phyloP scores from a whole-genome alignment of 2,329 filamentous ascomycete genomes.

The Calonectria hongkongensis region DNA sequence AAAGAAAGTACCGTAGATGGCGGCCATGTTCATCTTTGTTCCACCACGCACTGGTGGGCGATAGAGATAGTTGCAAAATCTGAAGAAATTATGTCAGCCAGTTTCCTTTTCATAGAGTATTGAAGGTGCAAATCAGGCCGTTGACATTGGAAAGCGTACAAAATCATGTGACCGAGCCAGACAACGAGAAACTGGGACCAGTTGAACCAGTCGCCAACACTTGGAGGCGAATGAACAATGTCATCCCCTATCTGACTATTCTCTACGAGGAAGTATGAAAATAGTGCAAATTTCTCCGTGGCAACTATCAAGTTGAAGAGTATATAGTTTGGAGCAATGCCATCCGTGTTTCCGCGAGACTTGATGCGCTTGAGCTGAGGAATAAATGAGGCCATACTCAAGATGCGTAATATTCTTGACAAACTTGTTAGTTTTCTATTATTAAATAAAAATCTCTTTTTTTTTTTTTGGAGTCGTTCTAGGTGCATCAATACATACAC shows the following conservation, averaged over 20 bases:
- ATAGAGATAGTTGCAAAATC: background rate
- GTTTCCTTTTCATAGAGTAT: background rate
- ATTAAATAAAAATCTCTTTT: background rate
- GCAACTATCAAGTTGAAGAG: conserved; percentile 2
- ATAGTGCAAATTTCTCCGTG: background rate
- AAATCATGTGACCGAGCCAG: background rate
- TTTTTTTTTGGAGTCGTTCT: background rate
- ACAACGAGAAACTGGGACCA: background rate
- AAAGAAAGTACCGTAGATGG: background rate
- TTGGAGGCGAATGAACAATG: conserved; percentile 11
- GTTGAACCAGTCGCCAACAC: conserved; percentile 6
- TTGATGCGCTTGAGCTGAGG: conserved; percentile 1
- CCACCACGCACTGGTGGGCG: background rate
- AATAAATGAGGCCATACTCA: background rate
- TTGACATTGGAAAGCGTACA: background rate
- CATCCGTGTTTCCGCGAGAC: background rate
- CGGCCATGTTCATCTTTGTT: background rate
- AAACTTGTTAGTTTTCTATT: background rate
- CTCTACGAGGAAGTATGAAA: background rate
- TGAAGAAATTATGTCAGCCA: background rate
- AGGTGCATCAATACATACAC: background rate
- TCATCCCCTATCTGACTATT: background rate
- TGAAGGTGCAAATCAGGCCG: too few relatives aligned
- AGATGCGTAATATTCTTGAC: background rate
- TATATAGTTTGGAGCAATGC: background rate